Evolutionary conservation across 2,329 filamentous ascomycete genomes (phyloP), one percentile per base, ranked within the genome.

Genomic region (Aureobasidium namibiae): DNA sequence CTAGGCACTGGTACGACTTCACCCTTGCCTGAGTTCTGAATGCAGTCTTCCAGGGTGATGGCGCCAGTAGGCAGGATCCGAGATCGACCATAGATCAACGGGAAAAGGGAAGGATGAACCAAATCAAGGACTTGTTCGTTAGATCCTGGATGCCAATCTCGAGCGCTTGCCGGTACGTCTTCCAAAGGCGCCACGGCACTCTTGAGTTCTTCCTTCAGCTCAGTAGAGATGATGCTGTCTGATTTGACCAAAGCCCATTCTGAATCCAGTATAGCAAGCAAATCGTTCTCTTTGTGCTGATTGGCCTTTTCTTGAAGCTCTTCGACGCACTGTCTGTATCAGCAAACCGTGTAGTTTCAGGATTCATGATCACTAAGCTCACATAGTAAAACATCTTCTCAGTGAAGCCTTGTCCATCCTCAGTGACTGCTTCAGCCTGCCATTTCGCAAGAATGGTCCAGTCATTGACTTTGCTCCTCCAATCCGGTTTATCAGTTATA

Each of bases 41-140:
- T 62, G 23, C 69, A 72, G 31, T 71, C 66, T 1, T 64, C 48
- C 4, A 75, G 61, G 0, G 66, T 61, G 2, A 73, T 68, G 1
- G 60, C 63, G 3, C 65, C 67, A 5, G 70, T 64, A 10, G 63
- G 41, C 0, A 83, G 63, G 3, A 75, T 73, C 3, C 73, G 73
- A 2, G 76, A 77, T 14, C 70, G 69, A 0, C 80, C 81, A 63
- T 82, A 84, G 1, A 82, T 67, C 0, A 88, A 68, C 0, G 85
- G 83, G 63, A 78, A 88, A 7, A 88, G 72, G 0, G 83, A 87
- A 1, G 85, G 84, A 63, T 88, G 79, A 5, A 88, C 77, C 1
- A 88, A 71, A 65, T 88, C 80, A 0, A 85, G 76, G 1, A 88
- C 83, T 61, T 77, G 78, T 0, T 73, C 69, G 33, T 82, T 72